A percentile compares a stretch with the other conserved stretches of the same genome.
Conservation (phyloP, 2,329 filamentous ascomycete genomes). For the Aspergillus piperis region DNA sequence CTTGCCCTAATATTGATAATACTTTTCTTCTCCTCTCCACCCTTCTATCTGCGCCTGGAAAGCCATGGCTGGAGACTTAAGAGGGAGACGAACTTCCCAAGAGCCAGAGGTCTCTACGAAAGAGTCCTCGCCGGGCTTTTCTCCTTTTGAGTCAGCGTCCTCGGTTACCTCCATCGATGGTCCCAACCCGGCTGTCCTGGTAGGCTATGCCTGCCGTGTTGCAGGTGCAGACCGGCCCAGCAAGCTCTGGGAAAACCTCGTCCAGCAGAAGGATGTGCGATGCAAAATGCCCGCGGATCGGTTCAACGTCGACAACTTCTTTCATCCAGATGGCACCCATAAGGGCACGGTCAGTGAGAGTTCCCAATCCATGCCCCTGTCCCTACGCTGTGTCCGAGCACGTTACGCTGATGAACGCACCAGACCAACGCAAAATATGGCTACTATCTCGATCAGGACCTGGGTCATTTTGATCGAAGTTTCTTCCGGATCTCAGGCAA, state of each 20-base stretch:
- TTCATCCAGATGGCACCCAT: conserved; percentile 9
- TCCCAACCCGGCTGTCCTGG: not conserved
- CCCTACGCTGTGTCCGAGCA: not conserved
- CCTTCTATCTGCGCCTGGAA: not conserved
- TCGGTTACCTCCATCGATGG: not conserved
- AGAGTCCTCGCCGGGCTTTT: not conserved
- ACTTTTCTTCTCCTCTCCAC: not conserved
- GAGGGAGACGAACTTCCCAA: not conserved
- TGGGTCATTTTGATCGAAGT: conserved; percentile 21
- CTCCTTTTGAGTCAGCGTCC: not conserved
- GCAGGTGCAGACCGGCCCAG: conserved; percentile 3
- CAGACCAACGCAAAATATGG: conserved; percentile 5
- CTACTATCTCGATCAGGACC: conserved; percentile 2
- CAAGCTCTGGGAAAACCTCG: conserved; percentile 8
- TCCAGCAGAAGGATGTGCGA: not conserved
- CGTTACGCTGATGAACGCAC: not conserved
- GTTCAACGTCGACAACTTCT: conserved; percentile 9
- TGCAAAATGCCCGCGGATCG: conserved; percentile 7
- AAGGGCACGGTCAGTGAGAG: not conserved
- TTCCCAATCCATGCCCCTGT: not conserved
- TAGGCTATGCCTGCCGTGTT: conserved; percentile 13
- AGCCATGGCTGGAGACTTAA: not conserved
- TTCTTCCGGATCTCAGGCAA: conserved; percentile 27
- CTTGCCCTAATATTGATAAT: not conserved
- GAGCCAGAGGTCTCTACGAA: not conserved